Evolutionary conservation across 202 grass and related monocot species (phyloP), one percentile per base, ranked within the genome.

Genomic region (Schoenoplectus tabernaemontani): DNA sequence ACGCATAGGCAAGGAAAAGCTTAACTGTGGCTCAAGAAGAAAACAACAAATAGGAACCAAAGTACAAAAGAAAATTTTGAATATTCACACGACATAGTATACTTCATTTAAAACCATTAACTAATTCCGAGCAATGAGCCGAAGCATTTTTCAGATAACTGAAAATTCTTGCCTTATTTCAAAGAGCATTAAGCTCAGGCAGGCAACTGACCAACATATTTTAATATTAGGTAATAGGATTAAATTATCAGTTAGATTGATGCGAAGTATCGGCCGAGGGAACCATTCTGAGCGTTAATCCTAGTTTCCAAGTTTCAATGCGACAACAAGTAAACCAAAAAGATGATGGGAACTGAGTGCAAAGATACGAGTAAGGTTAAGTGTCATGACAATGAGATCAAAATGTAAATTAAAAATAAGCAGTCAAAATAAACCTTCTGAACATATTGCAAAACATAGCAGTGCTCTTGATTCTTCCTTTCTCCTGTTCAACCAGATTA

Each of bases 381-480:
- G 72, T 12, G 19, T 41, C 48, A 68, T 73, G 6, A 73, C 75
- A 71, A 48, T 42, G 78, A 66, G 80, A 75, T 44, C 83, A 81
- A 81, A 87, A 68, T 24, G 64, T 44, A 22, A 84, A 33, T 33
- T 19, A 61, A 41, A 84, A 51, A 62, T 47, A 51, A 42, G 16
- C 20, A 59, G 30, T 60, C 20, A 47, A 59, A 79, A 57, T 24
- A 51, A 84, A 98, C 91, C 95, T 94, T 79, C 91, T 87, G 65
- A 94, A 90, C 91, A 98, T 98, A 78, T 98, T 94, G 83, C 91
- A 94, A 86, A 98, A 89, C 77, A 92, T 92, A 79, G 84, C 16
- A 56, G 63, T 89, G 74, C 76, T 92, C 83, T 94, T 94, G 75
- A 98, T 94, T 79, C 89, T 98, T 85, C 95, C 89, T 85, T 94